phyloP scores from a whole-genome alignment of 805 yeast genomes.

The Brettanomyces anomalus region DNA sequence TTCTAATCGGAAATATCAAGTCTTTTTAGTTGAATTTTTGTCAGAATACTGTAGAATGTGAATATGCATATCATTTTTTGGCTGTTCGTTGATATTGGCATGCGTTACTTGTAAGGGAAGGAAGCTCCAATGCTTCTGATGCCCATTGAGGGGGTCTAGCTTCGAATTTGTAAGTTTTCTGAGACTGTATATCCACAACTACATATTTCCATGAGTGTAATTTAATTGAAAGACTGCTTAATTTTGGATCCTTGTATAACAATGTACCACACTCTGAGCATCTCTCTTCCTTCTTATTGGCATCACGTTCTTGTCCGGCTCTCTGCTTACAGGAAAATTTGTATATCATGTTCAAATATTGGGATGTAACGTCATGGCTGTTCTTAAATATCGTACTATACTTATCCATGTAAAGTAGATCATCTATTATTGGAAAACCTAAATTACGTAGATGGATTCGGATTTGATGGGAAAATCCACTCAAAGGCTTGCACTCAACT shows the following conservation, averaged over 20 bases:
- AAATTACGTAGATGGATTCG: constrained; percentile 42
- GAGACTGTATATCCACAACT: background rate
- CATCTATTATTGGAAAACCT: constrained; percentile 27
- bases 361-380: constrained; percentile 4
- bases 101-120: no score
- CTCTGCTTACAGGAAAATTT: constrained; percentile 7
- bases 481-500: constrained; percentile 34
- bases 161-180: background rate
- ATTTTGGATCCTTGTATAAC: constrained; percentile 20
- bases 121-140: no score
- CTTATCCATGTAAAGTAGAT: constrained; percentile 19
- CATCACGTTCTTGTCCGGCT: constrained; percentile 10
- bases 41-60: no score
- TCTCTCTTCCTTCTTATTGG: constrained; percentile 1
- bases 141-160: background rate
- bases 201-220: constrained; percentile 36
- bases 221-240: constrained; percentile 28
- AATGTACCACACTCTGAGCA: constrained; percentile 27
- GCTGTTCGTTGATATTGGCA: no score
- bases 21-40: background rate
- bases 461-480: constrained; percentile 49
- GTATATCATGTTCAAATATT: constrained; percentile 7
- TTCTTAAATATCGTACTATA: constrained; percentile 5
- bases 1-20: constrained; percentile 1
- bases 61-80: no score